Percentiles rank a stretch among this genome's conserved stretches.
Conservation (phyloP, 2,329 filamentous ascomycete genomes). For the Exophiala oligosperma region DNA sequence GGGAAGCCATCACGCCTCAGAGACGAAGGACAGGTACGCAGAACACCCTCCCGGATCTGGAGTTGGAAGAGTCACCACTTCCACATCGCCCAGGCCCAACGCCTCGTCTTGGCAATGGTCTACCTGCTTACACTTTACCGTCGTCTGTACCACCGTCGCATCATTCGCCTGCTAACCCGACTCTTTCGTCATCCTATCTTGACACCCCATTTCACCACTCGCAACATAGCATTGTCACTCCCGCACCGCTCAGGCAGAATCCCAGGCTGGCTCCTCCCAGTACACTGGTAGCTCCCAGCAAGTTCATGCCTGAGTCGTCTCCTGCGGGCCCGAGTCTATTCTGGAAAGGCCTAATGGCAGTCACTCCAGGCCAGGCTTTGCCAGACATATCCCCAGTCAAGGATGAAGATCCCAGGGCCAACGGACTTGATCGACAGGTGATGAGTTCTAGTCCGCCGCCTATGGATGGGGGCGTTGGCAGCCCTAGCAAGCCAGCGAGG, state of each 20-base stretch:
- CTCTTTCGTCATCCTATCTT: conserved; percentile 50
- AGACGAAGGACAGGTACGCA: conserved; percentile 39
- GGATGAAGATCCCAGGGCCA: conserved; percentile 32
- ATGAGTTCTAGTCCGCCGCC: conserved; percentile 51
- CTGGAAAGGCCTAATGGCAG: conserved; percentile 47
- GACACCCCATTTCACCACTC: conserved; percentile 44
- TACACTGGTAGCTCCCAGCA: conserved; percentile 50
- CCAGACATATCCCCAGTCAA: conserved; percentile 51
- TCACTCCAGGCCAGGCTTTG: conserved; percentile 27
- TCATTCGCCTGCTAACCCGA: conserved; percentile 40
- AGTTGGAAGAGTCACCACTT: conserved; percentile 42
- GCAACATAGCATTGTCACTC: conserved; percentile 46
- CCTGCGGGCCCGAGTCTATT: conserved; percentile 45
- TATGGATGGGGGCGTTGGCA: conserved; percentile 42
- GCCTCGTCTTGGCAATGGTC: conserved; percentile 24
- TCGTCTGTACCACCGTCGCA: conserved; percentile 24
- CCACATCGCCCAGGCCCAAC: conserved; percentile 36
- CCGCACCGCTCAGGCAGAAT: conserved; percentile 50
- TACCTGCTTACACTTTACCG: conserved; percentile 25
- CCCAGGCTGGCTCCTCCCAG: conserved; percentile 49
- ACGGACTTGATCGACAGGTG: conserved; percentile 36
- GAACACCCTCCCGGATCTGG: conserved; percentile 38
- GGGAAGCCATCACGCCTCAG: conserved; percentile 49
- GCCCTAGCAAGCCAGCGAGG: conserved; percentile 44
- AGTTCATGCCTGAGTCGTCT: conserved; percentile 53